Evolutionary conservation across 2,329 filamentous ascomycete genomes (phyloP), one percentile per base, ranked within the genome.

Genomic region (Stromatinia cepivora): DNA sequence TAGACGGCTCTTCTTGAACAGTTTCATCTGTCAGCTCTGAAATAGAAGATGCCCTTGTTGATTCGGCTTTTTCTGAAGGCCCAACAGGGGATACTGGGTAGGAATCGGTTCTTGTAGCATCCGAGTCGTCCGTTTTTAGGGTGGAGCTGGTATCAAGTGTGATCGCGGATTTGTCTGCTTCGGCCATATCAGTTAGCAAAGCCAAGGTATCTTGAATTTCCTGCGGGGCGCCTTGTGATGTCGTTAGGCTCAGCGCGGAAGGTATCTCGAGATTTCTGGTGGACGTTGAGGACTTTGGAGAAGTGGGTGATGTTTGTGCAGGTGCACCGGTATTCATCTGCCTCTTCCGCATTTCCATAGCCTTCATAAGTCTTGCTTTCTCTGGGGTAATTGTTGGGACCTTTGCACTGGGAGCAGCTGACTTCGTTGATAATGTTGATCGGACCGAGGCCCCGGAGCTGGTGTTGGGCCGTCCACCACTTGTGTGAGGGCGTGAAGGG

Each of bases 311-410:
- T 13, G 46, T 45, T 57, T 62, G 57, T n/a, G 65, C 34, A 25
- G 70, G 66, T 25, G 57, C 54, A 52, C 70, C 61, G 42, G 73
- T 77, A 64, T 79, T 80, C 77, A 90, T 88, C 79, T 93, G 93
- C 80, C 91, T 93, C 80, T 96, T 95, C 66, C 94, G 87, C 74
- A 97, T 81, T 79, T 97, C 92, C 81, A 97, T 86, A 10, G 95
- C 95, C 81, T 96, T 97, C 92, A 97, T 94, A 72, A 99, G 83
- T 67, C 95, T 87, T 71, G 92, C 88, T 81, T 96, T 98, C 79
- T 99, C 95, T 0, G 92, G 92, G 1, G 92, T 93, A 76, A 96
- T 90, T n/a, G 82, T 81, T 73, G 65, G 78, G 66, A 70, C 72
- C 71, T 73, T 82, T 75, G 67, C 81, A 77, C 69, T 67, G 20